A percentile compares a stretch with the other conserved stretches of the same genome.
phyloP scores from a whole-genome alignment of 139 green algal genomes.

The Auxenochlorella pyrenoidosa region DNA sequence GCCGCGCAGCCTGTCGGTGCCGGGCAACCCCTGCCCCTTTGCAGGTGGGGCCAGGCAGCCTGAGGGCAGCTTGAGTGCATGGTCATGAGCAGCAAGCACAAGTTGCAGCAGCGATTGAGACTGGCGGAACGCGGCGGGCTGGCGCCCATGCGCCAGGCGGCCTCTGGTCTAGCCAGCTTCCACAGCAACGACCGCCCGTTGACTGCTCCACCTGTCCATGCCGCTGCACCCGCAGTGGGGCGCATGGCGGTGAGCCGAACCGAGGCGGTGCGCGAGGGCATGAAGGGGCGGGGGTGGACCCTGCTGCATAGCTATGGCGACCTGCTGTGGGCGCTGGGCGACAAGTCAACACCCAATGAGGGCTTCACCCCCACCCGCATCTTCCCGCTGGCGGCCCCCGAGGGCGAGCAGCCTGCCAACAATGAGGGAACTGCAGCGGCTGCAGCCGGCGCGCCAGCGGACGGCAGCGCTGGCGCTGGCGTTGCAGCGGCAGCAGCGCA shows the following conservation, averaged over 20 bases:
- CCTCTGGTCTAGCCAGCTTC: neutral
- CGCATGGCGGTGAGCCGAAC: constrained; percentile 44
- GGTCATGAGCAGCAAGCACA: no score
- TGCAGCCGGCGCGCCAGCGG: neutral
- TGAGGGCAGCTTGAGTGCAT: neutral
- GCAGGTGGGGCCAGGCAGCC: neutral
- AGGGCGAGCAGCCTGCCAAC: neutral
- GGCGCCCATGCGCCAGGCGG: neutral
- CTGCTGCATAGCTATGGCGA: constrained; percentile 47
- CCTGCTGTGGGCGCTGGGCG: constrained; percentile 47
- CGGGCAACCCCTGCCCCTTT: constrained; percentile 49
- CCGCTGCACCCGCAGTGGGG: constrained; percentile 5
- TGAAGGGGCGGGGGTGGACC: constrained; percentile 41
- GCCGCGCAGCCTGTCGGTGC: constrained; percentile 29
- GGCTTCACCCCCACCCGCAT: constrained; percentile 38
- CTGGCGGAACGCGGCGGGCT: no score
- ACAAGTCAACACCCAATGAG: constrained; percentile 37
- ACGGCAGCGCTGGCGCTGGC: neutral
- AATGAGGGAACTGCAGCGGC: neutral
- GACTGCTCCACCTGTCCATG: neutral
- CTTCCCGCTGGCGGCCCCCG: neutral
- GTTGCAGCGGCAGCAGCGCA: neutral
- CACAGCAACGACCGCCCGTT: neutral
- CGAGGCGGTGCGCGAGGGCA: constrained; percentile 30
- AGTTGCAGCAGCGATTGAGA: no score